Evolutionary conservation across 108 stramenopile species (phyloP).

Genomic region (Hondaea fermentalgiana): DNA sequence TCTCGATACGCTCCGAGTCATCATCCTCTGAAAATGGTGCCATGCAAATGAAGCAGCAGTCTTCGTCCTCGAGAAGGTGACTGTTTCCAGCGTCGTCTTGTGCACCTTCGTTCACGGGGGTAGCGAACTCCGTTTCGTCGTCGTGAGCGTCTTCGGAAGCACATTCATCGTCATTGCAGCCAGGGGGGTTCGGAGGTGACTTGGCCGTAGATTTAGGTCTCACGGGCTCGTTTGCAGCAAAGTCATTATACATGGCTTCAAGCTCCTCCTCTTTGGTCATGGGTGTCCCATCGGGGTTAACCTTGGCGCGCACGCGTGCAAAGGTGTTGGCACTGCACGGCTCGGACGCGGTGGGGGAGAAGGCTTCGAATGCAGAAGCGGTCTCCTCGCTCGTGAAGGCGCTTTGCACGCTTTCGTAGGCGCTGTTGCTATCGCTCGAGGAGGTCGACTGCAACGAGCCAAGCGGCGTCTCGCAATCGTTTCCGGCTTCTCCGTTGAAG

Average conservation of each 20-base stretch:
- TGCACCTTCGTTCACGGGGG: not conserved
- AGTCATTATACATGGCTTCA: not conserved
- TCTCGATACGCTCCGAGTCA: not conserved
- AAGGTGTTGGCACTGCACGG: not conserved
- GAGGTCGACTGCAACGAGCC: too few species aligned
- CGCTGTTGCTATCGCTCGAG: too few species aligned
- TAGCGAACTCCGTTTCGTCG: too few species aligned
- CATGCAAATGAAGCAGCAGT: slow-evolving; percentile 8
- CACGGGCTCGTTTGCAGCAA: not conserved
- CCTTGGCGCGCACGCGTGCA: not conserved
- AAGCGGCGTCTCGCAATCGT: too few species aligned
- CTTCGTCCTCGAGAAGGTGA: not conserved
- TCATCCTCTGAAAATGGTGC: not conserved
- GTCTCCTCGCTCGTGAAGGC: not conserved
- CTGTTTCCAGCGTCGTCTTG: not conserved
- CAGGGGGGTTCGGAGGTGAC: too few species aligned
- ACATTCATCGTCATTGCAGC: too few species aligned
- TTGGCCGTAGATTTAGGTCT: not conserved
- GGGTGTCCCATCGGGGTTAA: not conserved
- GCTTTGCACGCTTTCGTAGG: too few species aligned
- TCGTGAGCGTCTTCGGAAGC: too few species aligned
- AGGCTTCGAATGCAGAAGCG: not conserved
- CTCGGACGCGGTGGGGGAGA: not conserved
- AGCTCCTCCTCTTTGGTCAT: not conserved
- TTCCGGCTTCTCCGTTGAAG: too few species aligned